These are phyloP conservation scores for Diplodia intermedia DNA, from an alignment of 2,329 filamentous ascomycete species.

Conservation along the genomic window DNA sequence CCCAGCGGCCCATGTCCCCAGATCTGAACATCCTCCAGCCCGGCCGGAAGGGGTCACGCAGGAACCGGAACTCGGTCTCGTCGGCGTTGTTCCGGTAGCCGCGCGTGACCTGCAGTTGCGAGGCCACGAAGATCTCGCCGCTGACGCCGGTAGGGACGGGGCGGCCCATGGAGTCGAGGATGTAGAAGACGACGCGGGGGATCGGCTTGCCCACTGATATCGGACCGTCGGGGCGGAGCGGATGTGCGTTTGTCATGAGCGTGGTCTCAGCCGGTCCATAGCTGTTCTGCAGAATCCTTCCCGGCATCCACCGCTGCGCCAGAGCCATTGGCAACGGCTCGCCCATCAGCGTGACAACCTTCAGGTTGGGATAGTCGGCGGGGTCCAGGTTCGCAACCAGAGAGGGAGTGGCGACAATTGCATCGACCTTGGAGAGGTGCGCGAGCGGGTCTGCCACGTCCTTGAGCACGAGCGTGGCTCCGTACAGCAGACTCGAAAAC, in stretches of 20 bases:
- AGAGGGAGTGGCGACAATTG: slow-evolving; percentile 30
- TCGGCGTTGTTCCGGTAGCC: slow-evolving; percentile 30
- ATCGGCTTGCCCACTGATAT: slow-evolving; percentile 28
- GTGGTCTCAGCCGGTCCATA: slow-evolving; percentile 32
- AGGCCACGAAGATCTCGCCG: slow-evolving; percentile 32
- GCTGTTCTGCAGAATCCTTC: slow-evolving; percentile 22
- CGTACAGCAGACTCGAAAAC: slow-evolving; percentile 32
- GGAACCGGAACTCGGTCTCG: slow-evolving; percentile 19
- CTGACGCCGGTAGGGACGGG: slow-evolving; percentile 31
- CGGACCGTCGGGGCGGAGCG: background rate
- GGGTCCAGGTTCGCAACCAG: slow-evolving; percentile 26
- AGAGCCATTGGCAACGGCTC: slow-evolving; percentile 29
- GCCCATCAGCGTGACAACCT: slow-evolving; percentile 24
- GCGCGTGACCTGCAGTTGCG: slow-evolving; percentile 28
- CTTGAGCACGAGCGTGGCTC: slow-evolving; percentile 32
- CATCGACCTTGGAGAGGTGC: slow-evolving; percentile 28
- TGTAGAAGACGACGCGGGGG: slow-evolving; percentile 27
- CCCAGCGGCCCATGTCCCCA: slow-evolving; percentile 33
- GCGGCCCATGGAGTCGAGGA: slow-evolving; percentile 26
- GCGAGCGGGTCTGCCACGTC: slow-evolving; percentile 28
- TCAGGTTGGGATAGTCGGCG: slow-evolving; percentile 21
- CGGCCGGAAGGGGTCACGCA: slow-evolving; percentile 17
- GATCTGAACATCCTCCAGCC: slow-evolving; percentile 32
- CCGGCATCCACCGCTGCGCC: slow-evolving; percentile 25
- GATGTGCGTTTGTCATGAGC: slow-evolving; percentile 23